Percentiles rank a stretch among this genome's conserved stretches.
These are phyloP conservation scores for Hypoxylon lenormandii DNA, from an alignment of 495 filamentous ascomycete genomes.

Conservation along the genomic window DNA sequence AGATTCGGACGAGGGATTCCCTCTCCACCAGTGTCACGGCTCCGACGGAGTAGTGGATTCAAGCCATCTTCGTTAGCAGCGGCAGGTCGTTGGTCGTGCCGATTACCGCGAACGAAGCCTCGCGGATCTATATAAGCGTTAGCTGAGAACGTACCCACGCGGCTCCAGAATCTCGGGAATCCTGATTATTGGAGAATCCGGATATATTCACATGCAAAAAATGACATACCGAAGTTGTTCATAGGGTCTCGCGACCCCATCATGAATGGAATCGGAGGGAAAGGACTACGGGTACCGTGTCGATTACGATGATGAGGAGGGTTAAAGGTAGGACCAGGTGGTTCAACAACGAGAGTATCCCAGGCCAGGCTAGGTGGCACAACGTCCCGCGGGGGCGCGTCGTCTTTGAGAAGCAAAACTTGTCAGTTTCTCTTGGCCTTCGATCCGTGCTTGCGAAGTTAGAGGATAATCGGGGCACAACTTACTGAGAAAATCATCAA, in stretches of 20 bases:
- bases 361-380: conserved; percentile 58
- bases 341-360: conserved; percentile 59
- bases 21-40: conserved; percentile 53
- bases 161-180: neutral
- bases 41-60: conserved; percentile 77
- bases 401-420: conserved; percentile 57
- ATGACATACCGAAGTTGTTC: conserved; percentile 44
- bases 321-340: conserved; percentile 44
- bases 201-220: neutral
- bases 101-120: conserved; percentile 56
- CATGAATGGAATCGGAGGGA: conserved; percentile 57
- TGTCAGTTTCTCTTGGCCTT: conserved; percentile 6
- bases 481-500: conserved; percentile 77
- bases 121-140: conserved; percentile 47
- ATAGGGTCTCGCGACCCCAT: conserved; percentile 60
- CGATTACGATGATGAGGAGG: conserved; percentile 45
- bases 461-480: conserved; percentile 43
- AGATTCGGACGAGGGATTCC: conserved; percentile 49
- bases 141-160: conserved; percentile 23
- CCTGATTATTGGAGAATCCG: conserved; percentile 14
- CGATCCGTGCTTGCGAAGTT: neutral
- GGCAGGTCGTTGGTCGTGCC: conserved; percentile 45
- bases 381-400: conserved; percentile 57
- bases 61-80: conserved; percentile 75
- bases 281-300: conserved; percentile 52